These are phyloP conservation scores for Rhynchosporium graminicola DNA, from an alignment of 2,329 filamentous ascomycete species.

Conservation along the genomic window DNA sequence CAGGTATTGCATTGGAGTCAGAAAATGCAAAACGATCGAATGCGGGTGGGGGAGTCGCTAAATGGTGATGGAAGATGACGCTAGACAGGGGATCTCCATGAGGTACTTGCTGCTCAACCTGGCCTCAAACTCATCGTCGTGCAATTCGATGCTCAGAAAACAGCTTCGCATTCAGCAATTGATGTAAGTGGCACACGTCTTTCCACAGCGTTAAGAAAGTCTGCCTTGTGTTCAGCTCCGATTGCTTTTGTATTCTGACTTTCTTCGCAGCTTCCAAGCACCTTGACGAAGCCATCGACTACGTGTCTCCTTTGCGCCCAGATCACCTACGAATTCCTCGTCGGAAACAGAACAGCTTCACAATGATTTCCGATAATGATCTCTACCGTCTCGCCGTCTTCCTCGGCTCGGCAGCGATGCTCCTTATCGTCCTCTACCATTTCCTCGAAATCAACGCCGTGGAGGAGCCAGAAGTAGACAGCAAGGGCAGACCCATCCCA, in stretches of 20 bases:
- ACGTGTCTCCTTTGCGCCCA: conserved; percentile 23
- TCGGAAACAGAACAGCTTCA: conserved; percentile 42
- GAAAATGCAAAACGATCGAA: conserved; percentile 26
- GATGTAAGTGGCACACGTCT: conserved; percentile 1
- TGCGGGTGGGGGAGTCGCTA: conserved; percentile 30
- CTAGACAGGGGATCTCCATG: conserved; percentile 16
- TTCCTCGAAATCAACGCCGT: conserved; percentile 93
- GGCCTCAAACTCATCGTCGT: conserved; percentile 27
- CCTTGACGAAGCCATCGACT: conserved; percentile 16
- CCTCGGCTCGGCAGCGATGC: conserved; percentile 84
- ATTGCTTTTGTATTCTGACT: conserved; percentile 15
- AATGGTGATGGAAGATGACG: conserved; percentile 35
- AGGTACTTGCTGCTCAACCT: conserved; percentile 36
- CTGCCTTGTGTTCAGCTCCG: background rate
- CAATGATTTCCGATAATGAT: conserved; percentile 91
- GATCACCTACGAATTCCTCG: background rate
- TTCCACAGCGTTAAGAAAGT: too few species aligned
- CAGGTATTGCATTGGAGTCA: conserved; percentile 21
- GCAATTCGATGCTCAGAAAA: conserved; percentile 18
- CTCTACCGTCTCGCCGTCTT: conserved; percentile 92
- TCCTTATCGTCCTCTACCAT: conserved; percentile 92
- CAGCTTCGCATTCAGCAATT: conserved; percentile 24
- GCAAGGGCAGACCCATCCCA: conserved; percentile 25
- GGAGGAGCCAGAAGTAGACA: conserved; percentile 44
- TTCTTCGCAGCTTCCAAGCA: conserved; percentile 18